Base-by-base conservation (phyloP, 495 filamentous ascomycete species). In the Thozetella sp. region DNA sequence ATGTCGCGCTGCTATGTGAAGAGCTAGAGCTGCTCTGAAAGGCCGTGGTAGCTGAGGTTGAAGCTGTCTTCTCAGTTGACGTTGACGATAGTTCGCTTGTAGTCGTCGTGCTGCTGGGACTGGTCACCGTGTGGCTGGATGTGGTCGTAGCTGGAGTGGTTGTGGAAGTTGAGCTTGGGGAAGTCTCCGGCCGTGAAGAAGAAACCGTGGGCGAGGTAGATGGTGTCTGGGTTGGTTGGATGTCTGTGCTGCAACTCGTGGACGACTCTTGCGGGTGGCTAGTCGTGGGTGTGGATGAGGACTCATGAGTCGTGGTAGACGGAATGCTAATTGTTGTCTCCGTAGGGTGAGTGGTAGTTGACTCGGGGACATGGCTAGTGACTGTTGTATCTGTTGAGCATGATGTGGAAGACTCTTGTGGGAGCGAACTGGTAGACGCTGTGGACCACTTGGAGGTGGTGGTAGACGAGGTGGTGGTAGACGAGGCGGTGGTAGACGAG, bases 201-300 rank as follows among this genome's bases (percentile, higher is more conserved):
- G n/a, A n/a, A n/a, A n/a, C 65, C 55, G 40, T 37, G 22, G 53
- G 3, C 10, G 53, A 37, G 53, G 53, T 55, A 37, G 53, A n/a
- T n/a, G n/a, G n/a, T n/a, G n/a, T n/a, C n/a, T n/a, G n/a, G n/a
- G n/a, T n/a, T n/a, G n/a, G n/a, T n/a, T 37, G 6, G 15, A 37
- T 37, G 15, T 37, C 27, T 2, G 54, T 45, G 30, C 30, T 45
- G 40, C 20, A n/a, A n/a, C n/a, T n/a, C n/a, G n/a, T n/a, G n/a
- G n/a, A n/a, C n/a, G n/a, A n/a, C n/a, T n/a, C n/a, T n/a, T n/a
- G n/a, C n/a, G n/a, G n/a, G n/a, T n/a, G n/a, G n/a, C n/a, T n/a
- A n/a, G n/a, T n/a, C n/a, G n/a, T n/a, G n/a, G n/a, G n/a, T n/a
- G n/a, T n/a, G n/a, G n/a, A n/a, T n/a, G n/a, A n/a, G n/a, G n/a